Conservation (phyloP, 106 monocot genomes). For the Acorus calamus region DNA sequence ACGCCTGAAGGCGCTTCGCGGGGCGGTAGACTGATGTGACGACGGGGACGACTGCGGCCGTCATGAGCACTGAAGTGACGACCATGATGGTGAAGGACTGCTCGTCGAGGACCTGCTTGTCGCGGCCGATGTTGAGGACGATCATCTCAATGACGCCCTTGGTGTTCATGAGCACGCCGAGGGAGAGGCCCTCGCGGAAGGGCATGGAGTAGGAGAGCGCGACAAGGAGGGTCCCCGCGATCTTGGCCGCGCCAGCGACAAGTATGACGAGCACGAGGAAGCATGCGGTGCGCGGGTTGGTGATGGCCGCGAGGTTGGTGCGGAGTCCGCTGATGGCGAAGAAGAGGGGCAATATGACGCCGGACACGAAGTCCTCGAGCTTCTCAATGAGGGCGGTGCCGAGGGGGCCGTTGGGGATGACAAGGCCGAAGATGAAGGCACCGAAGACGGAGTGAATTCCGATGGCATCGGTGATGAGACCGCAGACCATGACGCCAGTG, state of each 20-base stretch:
- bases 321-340: constrained; percentile 53
- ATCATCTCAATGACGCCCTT: constrained; percentile 51
- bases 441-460: constrained; percentile 42
- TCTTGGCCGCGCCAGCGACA: constrained; percentile 15
- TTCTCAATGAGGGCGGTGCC: constrained; percentile 41
- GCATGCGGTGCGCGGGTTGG: constrained; percentile 2
- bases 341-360: constrained; percentile 53
- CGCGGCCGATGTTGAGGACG: constrained; percentile 35
- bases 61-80: constrained; percentile 28
- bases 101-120: constrained; percentile 48
- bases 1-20: too few relatives aligned
- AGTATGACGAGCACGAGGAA: constrained; percentile 23
- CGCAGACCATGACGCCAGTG: constrained; percentile 27
- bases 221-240: constrained; percentile 16
- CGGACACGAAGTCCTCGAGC: constrained; percentile 50
- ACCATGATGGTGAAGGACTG: constrained; percentile 44
- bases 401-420: constrained; percentile 37
- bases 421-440: constrained; percentile 41
- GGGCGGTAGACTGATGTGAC: constrained; percentile 8
- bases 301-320: constrained; percentile 13
- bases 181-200: constrained; percentile 24
- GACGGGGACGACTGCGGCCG: constrained; percentile 30
- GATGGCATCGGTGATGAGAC: constrained; percentile 21
- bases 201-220: constrained; percentile 26
- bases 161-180: constrained; percentile 54